Base-by-base conservation (phyloP, 1,139 yeast species). In the Debaryomyces sp. region DNA sequence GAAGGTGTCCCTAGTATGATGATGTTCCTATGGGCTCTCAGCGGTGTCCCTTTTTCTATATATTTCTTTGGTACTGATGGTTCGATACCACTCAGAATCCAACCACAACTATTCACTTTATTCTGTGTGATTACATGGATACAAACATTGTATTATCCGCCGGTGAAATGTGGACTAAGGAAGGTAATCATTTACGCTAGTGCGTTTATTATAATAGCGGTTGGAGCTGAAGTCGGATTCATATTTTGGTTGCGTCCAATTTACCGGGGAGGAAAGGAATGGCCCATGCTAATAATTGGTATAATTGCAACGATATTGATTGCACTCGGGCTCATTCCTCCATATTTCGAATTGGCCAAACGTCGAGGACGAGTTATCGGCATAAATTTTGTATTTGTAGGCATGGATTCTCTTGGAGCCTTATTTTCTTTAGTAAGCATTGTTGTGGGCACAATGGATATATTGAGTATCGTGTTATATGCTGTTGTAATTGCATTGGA, bases 291-390 rank as follows among this genome's bases (percentile, higher is more conserved):
- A 33, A 75, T 91, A 40, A 78, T 89, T 52, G 98, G 97, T 15
- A 78, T 89, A 13, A 54, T 89, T 36, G 97, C 97, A 0, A 82
- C 96, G 0, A 74, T 91, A 0, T 64, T 89, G 23, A 71, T 92
- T 24, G 96, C 89, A 0, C 59, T 81, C 2, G 98, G 98, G 0
- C 73, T 92, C 41, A 60, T 92, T 2, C 97, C 97, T 0, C 97
- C 97, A 5, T 92, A 91, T 65, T 84, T 84, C 59, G 98, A 92
- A 63, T 71, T 92, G 33, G 81, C 82, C 33, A 89, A 89, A 62
- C 78, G 96, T 52, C 67, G 80, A 43, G 97, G 97, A 2, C 73
- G 89, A 43, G 97, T 92, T 5, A 82, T 90, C 4, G 98, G 98
- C 0, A 86, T 92, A 59, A 90, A 90, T 62, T 90, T 92, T 62